A percentile compares a stretch with the other conserved stretches of the same genome.
phyloP scores from a whole-genome alignment of 2,329 filamentous ascomycete genomes.

The Penicillium concentricum region DNA sequence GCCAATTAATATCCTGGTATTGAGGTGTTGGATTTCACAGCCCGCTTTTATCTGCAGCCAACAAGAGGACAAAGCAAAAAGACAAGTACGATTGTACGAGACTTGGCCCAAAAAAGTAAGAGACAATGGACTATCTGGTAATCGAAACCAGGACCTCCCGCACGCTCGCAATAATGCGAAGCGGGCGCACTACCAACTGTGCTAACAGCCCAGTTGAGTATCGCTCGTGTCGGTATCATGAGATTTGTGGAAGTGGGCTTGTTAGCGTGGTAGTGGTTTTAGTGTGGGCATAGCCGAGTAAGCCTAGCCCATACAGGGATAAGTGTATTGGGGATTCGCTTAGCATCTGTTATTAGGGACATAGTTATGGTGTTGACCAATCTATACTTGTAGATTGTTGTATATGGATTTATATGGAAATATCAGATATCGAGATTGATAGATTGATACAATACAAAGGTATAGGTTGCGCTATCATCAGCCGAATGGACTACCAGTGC shows the following conservation, averaged over 20 bases:
- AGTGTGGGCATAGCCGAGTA: slow-evolving; percentile 15
- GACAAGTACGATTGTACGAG: neutral
- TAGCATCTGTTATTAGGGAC: neutral
- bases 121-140: slow-evolving; percentile 44
- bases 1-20: neutral
- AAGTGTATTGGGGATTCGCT: slow-evolving; percentile 2
- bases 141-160: slow-evolving; percentile 47
- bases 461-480: slow-evolving; percentile 9
- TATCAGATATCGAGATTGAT: neutral
- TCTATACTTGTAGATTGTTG: neutral
- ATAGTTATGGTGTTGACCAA: neutral
- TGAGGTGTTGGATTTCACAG: neutral
- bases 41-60: neutral
- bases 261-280: neutral
- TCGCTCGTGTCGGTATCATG: neutral
- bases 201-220: slow-evolving; percentile 10
- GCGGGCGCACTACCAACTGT: slow-evolving; percentile 25
- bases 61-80: neutral
- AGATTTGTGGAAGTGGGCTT: neutral
- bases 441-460: slow-evolving; percentile 5
- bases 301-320: neutral
- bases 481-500: slow-evolving; percentile 23
- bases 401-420: neutral
- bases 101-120: neutral
- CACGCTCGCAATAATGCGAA: slow-evolving; percentile 35